phyloP scores from a whole-genome alignment of 73 alveolate species.

The Paramecium caudatum region DNA sequence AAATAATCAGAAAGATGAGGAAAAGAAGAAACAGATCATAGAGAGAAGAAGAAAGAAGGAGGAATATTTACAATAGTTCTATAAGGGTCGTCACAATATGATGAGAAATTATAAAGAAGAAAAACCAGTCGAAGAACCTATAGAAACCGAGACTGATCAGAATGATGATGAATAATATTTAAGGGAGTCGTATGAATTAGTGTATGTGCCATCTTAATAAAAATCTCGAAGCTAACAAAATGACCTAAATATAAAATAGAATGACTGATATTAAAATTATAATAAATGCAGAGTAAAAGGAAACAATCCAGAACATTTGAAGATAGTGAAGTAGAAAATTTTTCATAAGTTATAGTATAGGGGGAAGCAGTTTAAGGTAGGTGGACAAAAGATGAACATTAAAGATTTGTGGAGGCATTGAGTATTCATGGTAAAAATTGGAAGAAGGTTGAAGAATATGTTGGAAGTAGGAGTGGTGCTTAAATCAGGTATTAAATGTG shows the following conservation, averaged over 20 bases:
- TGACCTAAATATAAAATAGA: constrained; percentile 30
- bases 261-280: constrained; percentile 17
- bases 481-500: constrained; percentile 72
- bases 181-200: constrained; percentile 45
- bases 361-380: constrained; percentile 79
- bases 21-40: constrained; percentile 17
- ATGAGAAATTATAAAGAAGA: constrained; percentile 38
- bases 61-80: constrained; percentile 4
- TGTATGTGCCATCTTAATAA: constrained; percentile 20
- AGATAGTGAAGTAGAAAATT: constrained; percentile 55
- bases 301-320: constrained; percentile 41
- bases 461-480: constrained; percentile 86
- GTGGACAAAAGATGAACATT: constrained; percentile 88
- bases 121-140: background rate
- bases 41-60: constrained; percentile 60
- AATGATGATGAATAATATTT: constrained; percentile 61
- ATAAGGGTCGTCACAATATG: constrained; percentile 38
- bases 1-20: constrained; percentile 42
- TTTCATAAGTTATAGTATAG: constrained; percentile 37
- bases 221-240: constrained; percentile 24
- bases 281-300: background rate
- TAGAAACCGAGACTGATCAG: constrained; percentile 36
- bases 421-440: constrained; percentile 86
- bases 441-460: constrained; percentile 88
- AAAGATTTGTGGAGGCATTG: constrained; percentile 86